These are phyloP conservation scores for Eucalyptus regnans DNA, from an alignment of 345 rosid species.

Conservation along the genomic window DNA sequence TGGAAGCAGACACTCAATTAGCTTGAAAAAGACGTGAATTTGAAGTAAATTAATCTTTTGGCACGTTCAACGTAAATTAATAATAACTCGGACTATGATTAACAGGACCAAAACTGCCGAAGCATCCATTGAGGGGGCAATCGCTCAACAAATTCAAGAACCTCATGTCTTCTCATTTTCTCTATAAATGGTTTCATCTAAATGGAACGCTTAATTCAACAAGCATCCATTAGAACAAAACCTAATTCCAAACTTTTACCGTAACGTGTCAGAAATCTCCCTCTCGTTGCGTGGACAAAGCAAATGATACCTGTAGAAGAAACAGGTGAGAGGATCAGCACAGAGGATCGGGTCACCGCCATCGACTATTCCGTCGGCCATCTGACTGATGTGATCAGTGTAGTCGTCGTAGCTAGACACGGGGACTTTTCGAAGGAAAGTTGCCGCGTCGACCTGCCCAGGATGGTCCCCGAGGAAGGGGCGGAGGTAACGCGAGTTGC, in stretches of 20 bases:
- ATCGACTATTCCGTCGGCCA: constrained; percentile 8
- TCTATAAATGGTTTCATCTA: background rate
- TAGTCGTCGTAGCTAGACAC: constrained; percentile 35
- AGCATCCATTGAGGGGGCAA: background rate
- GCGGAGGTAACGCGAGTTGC: constrained; percentile 16
- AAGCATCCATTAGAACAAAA: background rate
- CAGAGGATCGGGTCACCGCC: constrained; percentile 12
- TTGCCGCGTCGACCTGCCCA: constrained; percentile 3
- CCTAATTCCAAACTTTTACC: background rate
- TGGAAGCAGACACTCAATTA: background rate
- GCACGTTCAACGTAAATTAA: background rate
- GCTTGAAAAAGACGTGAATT: background rate
- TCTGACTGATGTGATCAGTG: constrained; percentile 18
- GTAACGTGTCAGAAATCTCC: background rate
- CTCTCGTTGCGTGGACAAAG: background rate
- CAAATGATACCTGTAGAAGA: constrained; percentile 24
- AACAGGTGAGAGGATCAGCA: constrained; percentile 28
- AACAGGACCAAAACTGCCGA: background rate
- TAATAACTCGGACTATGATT: background rate
- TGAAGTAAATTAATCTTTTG: background rate
- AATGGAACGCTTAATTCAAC: background rate
- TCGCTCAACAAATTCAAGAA: background rate
- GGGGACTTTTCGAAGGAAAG: constrained; percentile 20
- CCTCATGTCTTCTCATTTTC: background rate
- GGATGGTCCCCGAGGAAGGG: constrained; percentile 3